These are phyloP conservation scores for Aspergillus viridinutans DNA, from an alignment of 2,329 filamentous ascomycete species.

Conservation along the genomic window DNA sequence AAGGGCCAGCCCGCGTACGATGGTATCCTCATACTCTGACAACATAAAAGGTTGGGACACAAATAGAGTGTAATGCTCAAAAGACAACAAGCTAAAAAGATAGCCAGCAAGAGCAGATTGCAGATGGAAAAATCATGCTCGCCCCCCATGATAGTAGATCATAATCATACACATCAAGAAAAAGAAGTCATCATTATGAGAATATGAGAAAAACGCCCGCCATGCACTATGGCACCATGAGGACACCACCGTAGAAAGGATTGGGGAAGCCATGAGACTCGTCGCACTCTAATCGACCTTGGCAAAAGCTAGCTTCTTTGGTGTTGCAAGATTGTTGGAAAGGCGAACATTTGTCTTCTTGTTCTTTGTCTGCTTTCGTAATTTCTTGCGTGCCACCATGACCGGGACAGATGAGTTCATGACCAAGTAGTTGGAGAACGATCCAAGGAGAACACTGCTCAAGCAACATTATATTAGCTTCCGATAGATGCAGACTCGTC, in stretches of 20 bases:
- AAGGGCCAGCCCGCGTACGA: not conserved
- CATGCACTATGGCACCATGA: conserved; percentile 2
- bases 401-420: conserved; percentile 95
- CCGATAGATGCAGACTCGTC: not conserved
- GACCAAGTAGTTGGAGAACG: conserved; percentile 95
- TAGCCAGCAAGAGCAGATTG: not conserved
- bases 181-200: not conserved
- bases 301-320: conserved; percentile 64
- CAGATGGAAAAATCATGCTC: not conserved
- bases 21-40: not conserved
- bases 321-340: conserved; percentile 75
- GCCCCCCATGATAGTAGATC: not conserved
- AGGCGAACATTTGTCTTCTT: conserved; percentile 67
- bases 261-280: not conserved
- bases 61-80: not conserved
- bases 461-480: not conserved
- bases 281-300: conserved; percentile 62
- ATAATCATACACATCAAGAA: conserved; percentile 9
- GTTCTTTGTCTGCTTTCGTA: conserved; percentile 81
- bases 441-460: conserved; percentile 80
- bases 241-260: conserved; percentile 5
- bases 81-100: not conserved
- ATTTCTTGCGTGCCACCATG: conserved; percentile 91
- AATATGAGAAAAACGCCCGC: not conserved
- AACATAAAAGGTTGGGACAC: not conserved